Base-by-base conservation (phyloP, 768 basidiomycete species). In the Serendipita sp. region DNA sequence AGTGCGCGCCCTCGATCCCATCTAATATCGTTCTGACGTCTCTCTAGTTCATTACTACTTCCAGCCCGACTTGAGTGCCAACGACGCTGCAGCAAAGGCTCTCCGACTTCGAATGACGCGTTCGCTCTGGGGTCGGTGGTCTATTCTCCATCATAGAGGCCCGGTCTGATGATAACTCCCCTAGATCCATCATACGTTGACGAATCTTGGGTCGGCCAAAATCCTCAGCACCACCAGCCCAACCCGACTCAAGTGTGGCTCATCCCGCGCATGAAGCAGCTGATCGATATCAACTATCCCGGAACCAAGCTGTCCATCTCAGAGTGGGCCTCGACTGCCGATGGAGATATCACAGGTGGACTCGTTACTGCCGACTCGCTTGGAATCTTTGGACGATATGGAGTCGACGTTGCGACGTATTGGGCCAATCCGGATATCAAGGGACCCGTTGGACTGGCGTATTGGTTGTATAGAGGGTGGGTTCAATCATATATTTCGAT, bases 381-480 rank as follows among this genome's bases (percentile, higher is more conserved):
- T 13, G 81, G 81, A 31, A 77, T 82, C 63, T 82, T 78, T 67
- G 81, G 81, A 4, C 71, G 73, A 64, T 76, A 80, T 64, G 71
- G 73, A n/a, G 68, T 81, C 23, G 81, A 82, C 68, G 73, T 71
- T 43, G 80, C 81, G 33, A 81, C 80, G 0, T 82, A 82, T 70
- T 82, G 81, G 81, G 74, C 72, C 5, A 76, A 75, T 5, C 77
- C 78, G 2, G 76, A 77, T 66, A 76, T 78, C 69, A 69, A 73
- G 36, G 77, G 77, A 3, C 79, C 80, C n/a, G 68, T 78, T 33
- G 81, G 79, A 27, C 70, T 81, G 64, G 81, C 80, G 37, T 82
- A 77, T 69, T 82, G 81, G 81, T 72, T 82, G 3, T 82, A 73
- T 72, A 73, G 80, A 73, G 81, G 81, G 79, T 81, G 67, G 16